Evolutionary conservation across 2,329 filamentous ascomycete genomes (phyloP), one percentile per base, ranked within the genome.

Genomic region (Fusarium buxicola): DNA sequence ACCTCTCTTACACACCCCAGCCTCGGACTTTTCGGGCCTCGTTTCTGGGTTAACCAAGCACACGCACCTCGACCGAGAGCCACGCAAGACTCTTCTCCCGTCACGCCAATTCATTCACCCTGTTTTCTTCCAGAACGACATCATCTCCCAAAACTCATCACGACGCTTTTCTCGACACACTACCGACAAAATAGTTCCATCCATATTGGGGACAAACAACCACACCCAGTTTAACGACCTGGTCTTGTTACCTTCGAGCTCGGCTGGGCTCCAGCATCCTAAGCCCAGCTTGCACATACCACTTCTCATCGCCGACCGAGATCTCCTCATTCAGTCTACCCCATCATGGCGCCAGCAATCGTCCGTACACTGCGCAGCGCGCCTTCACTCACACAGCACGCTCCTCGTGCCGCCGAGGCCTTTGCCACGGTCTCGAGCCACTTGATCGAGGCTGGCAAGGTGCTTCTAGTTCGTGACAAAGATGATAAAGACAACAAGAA

Each of bases 301-400:
- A 25, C 35, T 25, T 21, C 34, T 30, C 11, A 34, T 49, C 31
- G 48, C 16, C 36, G 35, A 55, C 63, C 51, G 62, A 70, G 60
- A 70, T 67, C 58, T 55, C 47, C 49, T 18, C 52, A 66, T 67
- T 58, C 56, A 55, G 58, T 24, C 32, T 25, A 41, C 44, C 48
- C 41, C 41, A 69, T 40, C 55, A 78, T 78, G 81, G 80, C 80
- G 52, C 81, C 81, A 34, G 75, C 79, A 24, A 60, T 80, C 40
- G 45, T 74, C 57, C 66, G 62, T 24, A 63, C 70, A 43, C 51
- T 79, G 36, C 65, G 76, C 51, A 68, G 69, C 46, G 58, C 72
- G 54, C 65, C 77, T 56, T 65, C 73, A 24, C 58, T 63, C 18
- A 45, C 61, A 15, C 58, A 61, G 24, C 40, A 63, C 35, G 36